Conservation (phyloP, 179 eudicot species). For the Patellifolia procumbens region DNA sequence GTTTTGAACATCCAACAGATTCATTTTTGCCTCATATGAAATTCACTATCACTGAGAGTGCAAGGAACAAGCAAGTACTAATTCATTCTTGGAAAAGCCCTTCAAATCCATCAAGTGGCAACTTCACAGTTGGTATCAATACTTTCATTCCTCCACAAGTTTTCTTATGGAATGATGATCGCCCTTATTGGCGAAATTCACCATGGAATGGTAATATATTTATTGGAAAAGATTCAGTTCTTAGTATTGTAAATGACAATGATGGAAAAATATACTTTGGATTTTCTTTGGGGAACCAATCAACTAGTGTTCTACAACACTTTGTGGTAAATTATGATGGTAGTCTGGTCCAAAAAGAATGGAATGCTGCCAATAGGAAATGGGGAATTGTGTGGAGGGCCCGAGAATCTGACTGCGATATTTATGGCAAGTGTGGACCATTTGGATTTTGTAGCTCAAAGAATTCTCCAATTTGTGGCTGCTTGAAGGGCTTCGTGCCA, state of each 20-base stretch:
- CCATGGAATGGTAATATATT: slow-evolving; percentile 39
- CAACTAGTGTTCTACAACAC: neutral
- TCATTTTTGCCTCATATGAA: slow-evolving; percentile 39
- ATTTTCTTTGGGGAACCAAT: neutral
- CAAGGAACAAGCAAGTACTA: neutral
- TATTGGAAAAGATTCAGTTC: slow-evolving; percentile 17
- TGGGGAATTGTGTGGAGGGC: slow-evolving; percentile 25
- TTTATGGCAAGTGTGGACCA: slow-evolving; percentile 44
- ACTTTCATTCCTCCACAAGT: slow-evolving; percentile 16
- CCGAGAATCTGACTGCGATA: slow-evolving; percentile 22
- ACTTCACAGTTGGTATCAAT: slow-evolving; percentile 23
- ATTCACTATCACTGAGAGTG: neutral
- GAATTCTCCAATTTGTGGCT: slow-evolving; percentile 35
- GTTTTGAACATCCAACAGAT: slow-evolving; percentile 52
- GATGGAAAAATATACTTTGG: neutral
- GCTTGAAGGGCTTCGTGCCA: slow-evolving; percentile 50
- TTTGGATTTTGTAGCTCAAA: slow-evolving; percentile 44
- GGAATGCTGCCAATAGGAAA: slow-evolving; percentile 25
- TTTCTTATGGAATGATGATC: slow-evolving; percentile 26
- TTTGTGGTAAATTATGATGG: slow-evolving; percentile 25
- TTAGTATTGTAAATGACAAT: slow-evolving; percentile 16
- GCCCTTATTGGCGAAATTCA: slow-evolving; percentile 29
- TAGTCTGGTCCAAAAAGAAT: slow-evolving; percentile 18
- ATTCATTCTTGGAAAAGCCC: slow-evolving; percentile 36
- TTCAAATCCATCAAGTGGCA: slow-evolving; percentile 43